These are phyloP conservation scores for Allium sativum DNA, from an alignment of 106 monocot species.

Conservation along the genomic window DNA sequence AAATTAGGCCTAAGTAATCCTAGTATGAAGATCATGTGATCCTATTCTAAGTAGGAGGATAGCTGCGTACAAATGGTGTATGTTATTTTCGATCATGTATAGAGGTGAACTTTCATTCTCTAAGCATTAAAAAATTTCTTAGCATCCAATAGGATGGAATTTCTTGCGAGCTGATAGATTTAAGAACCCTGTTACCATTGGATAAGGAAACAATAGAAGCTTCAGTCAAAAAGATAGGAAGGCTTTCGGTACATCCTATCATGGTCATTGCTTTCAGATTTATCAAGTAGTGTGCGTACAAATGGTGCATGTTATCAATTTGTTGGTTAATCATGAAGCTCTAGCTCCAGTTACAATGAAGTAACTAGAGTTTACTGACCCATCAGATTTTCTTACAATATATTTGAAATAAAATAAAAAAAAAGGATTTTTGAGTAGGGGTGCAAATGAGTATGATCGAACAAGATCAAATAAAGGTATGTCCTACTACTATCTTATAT, in stretches of 20 bases:
- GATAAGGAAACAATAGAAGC: conserved; percentile 88
- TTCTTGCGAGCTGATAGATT: conserved; percentile 90
- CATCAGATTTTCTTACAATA: no score
- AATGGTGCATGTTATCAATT: conserved; percentile 4
- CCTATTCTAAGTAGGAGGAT: no score
- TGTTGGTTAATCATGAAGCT: conserved; percentile 96
- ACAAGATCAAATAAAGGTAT: no score
- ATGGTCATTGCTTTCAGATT: not conserved
- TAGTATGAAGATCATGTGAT: no score
- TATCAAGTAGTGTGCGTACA: not conserved
- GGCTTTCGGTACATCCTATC: conserved; percentile 46
- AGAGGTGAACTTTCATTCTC: not conserved
- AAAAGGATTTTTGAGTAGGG: no score
- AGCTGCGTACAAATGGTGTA: no score
- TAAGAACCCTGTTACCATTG: conserved; percentile 87
- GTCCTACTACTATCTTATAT: no score
- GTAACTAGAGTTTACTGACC: no score
- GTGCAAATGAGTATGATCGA: no score
- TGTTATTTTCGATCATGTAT: no score
- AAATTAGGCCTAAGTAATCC: no score
- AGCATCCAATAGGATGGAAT: conserved; percentile 53
- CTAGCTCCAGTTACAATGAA: conserved; percentile 82
- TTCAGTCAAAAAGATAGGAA: conserved; percentile 85
- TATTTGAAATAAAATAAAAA: no score
- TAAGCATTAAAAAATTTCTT: not conserved